phyloP scores from a whole-genome alignment of 257 asterid genomes.

The Linderniella brevidens region DNA sequence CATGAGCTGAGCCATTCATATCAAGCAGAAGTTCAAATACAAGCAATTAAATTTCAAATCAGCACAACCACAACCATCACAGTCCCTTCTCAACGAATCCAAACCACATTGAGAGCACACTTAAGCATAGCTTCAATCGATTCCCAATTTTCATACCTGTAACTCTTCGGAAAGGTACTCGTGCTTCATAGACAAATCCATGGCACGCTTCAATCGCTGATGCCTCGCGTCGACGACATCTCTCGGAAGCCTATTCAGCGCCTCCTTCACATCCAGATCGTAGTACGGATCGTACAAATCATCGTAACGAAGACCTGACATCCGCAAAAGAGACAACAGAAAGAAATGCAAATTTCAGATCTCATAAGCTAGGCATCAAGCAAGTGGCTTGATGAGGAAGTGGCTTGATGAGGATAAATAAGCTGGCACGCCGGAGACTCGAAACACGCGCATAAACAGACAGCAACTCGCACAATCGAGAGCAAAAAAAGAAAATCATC shows the following conservation, averaged over 20 bases:
- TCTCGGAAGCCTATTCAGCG: conserved; percentile 71
- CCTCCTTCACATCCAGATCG: conserved; percentile 82
- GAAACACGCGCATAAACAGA: background rate
- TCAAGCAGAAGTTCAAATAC: too few relatives aligned
- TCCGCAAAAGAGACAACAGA: too few relatives aligned
- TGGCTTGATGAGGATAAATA: too few relatives aligned
- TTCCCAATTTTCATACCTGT: conserved; percentile 28
- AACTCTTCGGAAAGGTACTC: conserved; percentile 47
- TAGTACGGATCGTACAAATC: conserved; percentile 72
- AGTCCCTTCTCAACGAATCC: background rate
- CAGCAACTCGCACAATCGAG: conserved; percentile 1
- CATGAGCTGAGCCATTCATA: too few relatives aligned
- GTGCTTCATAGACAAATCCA: conserved; percentile 92
- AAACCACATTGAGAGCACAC: background rate
- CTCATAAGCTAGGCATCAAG: too few relatives aligned
- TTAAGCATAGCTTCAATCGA: background rate
- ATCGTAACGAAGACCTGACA: conserved; percentile 67
- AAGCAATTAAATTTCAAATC: too few relatives aligned
- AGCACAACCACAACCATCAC: too few relatives aligned
- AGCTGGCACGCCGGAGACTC: too few relatives aligned
- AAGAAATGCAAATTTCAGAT: too few relatives aligned
- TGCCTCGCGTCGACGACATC: conserved; percentile 78
- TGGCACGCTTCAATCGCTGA: conserved; percentile 75
- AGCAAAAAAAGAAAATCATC: background rate
- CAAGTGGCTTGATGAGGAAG: too few relatives aligned